Evolutionary conservation across 257 asterid species (phyloP).

Genomic region (Thymus mandschuricus): DNA sequence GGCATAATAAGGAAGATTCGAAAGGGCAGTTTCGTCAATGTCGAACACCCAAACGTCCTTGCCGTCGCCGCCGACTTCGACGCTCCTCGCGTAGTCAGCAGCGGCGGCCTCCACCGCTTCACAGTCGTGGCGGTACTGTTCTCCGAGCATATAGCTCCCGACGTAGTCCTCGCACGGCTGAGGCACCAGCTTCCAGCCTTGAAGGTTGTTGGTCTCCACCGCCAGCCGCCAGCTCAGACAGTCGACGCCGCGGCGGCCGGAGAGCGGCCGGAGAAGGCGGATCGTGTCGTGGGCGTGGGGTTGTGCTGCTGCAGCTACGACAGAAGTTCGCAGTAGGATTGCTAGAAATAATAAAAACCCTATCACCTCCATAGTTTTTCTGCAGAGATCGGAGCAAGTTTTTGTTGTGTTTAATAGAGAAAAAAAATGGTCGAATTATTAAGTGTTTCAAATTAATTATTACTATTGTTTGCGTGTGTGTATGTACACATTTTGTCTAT

Average conservation of each 20-base stretch:
- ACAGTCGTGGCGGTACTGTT: conserved; percentile 64
- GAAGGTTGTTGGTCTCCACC: conserved; percentile 64
- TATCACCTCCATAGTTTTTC: conserved; percentile 4
- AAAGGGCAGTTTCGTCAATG: conserved; percentile 57
- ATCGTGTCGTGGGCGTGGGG: conserved; percentile 18
- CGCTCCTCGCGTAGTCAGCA: conserved; percentile 42
- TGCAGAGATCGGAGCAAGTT: not conserved
- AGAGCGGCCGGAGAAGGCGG: conserved; percentile 49
- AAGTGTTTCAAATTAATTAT: too few species aligned
- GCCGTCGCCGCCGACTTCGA: conserved; percentile 42
- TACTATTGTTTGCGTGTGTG: too few species aligned
- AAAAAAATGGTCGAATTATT: too few species aligned
- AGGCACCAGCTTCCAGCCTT: conserved; percentile 52
- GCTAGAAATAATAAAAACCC: conserved; percentile 17
- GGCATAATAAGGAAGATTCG: conserved; percentile 53
- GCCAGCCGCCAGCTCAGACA: conserved; percentile 84
- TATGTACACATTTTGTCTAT: too few species aligned
- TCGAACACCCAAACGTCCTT: conserved; percentile 58
- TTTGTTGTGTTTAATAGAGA: too few species aligned
- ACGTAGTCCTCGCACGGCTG: conserved; percentile 53
- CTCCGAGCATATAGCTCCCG: conserved; percentile 68
- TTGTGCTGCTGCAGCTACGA: conserved; percentile 4
- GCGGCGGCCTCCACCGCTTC: conserved; percentile 50
- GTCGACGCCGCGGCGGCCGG: conserved; percentile 40
- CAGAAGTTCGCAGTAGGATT: conserved; percentile 18